phyloP scores from a whole-genome alignment of 345 rosid species.

The Arabidopsis arenosa region DNA sequence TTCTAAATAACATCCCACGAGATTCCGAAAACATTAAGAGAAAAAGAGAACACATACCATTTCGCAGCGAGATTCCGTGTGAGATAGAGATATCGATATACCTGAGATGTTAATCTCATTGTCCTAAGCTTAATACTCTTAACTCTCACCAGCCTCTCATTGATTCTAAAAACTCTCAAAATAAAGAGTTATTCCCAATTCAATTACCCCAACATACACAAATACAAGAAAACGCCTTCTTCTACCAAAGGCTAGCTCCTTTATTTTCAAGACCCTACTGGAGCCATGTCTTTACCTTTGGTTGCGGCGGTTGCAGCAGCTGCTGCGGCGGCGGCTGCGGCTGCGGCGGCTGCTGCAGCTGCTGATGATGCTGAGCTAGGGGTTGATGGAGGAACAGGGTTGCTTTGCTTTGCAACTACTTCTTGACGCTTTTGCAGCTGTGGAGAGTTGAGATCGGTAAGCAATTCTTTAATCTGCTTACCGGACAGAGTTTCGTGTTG shows the following conservation, averaged over 20 bases:
- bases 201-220: slow-evolving; percentile 42
- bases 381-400: slow-evolving; percentile 73
- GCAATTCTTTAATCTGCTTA: slow-evolving; percentile 72
- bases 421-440: slow-evolving; percentile 62
- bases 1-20: slow-evolving; percentile 15
- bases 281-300: slow-evolving; percentile 78
- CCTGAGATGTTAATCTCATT: slow-evolving; percentile 37
- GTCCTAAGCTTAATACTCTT: slow-evolving; percentile 30
- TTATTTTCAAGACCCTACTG: slow-evolving; percentile 71
- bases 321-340: slow-evolving; percentile 62
- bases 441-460: slow-evolving; percentile 68
- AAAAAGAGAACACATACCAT: slow-evolving; percentile 24
- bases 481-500: slow-evolving; percentile 83
- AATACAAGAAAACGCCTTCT: slow-evolving; percentile 24
- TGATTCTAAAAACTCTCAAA: slow-evolving; percentile 38
- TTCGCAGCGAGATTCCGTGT: slow-evolving; percentile 21
- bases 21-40: slow-evolving; percentile 26
- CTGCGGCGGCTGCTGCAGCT: slow-evolving; percentile 68
- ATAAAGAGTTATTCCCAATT: slow-evolving; percentile 39
- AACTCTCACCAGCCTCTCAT: slow-evolving; percentile 27
- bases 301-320: slow-evolving; percentile 77
- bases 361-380: slow-evolving; percentile 79
- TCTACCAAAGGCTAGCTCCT: neutral
- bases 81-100: slow-evolving; percentile 19
- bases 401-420: slow-evolving; percentile 60